Evolutionary conservation across 208 protist genomes (phyloP).

Genomic region (Trichomonas gallinae): DNA sequence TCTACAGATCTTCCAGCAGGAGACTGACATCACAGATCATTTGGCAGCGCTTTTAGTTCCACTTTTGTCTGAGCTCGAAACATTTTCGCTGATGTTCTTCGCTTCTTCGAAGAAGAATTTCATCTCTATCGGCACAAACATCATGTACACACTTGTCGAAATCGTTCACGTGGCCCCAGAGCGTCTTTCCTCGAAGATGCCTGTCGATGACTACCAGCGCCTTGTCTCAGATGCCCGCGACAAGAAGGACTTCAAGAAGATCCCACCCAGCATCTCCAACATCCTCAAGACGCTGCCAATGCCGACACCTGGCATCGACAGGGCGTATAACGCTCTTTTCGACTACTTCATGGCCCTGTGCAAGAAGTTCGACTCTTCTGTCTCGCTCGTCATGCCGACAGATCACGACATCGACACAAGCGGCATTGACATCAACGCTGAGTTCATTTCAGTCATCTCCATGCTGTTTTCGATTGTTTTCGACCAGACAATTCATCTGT

Average conservation of each 20-base stretch:
- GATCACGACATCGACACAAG: background rate
- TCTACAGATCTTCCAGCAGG: background rate
- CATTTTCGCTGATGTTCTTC: background rate
- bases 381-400: background rate
- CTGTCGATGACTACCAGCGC: background rate
- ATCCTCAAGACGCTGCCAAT: background rate
- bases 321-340: background rate
- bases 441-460: background rate
- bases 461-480: background rate
- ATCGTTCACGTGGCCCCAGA: background rate
- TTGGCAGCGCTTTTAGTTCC: background rate
- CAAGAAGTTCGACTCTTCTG: background rate
- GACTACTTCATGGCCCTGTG: background rate
- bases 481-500: background rate
- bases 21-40: background rate
- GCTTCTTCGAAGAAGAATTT: background rate
- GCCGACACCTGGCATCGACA: background rate
- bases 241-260: background rate
- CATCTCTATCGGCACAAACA: background rate
- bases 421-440: background rate
- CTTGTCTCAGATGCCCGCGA: background rate
- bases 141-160: background rate
- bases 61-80: background rate
- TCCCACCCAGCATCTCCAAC: background rate
- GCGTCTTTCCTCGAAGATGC: background rate